Evolutionary conservation across 2,329 filamentous ascomycete species (phyloP).

Genomic region (Botryotinia convoluta): DNA sequence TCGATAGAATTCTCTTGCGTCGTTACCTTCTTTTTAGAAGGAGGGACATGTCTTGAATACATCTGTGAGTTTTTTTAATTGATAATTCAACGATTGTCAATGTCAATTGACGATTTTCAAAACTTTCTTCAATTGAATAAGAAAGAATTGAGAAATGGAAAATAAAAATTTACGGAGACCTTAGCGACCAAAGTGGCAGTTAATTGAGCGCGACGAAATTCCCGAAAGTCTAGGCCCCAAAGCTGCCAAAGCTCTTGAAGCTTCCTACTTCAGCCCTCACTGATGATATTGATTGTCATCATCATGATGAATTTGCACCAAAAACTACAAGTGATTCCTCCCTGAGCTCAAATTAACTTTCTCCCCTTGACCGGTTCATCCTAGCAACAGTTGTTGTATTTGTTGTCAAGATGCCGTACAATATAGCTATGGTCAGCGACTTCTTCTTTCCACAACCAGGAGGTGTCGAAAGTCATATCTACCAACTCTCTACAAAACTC

Average conservation of each 20-base stretch:
- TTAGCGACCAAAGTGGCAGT: background rate
- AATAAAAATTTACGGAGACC: conserved; percentile 23
- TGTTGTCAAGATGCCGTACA: conserved; percentile 47
- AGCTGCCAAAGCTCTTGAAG: background rate
- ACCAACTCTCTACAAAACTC: conserved; percentile 93
- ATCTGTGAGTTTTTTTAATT: conserved; percentile 33
- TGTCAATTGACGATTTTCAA: background rate
- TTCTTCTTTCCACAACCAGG: conserved; percentile 99
- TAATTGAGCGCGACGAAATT: background rate
- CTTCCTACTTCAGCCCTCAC: background rate
- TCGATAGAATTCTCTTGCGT: background rate
- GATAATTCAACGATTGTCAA: background rate
- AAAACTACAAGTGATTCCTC: background rate
- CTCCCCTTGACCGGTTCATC: background rate
- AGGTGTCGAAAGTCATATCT: conserved; percentile 96
- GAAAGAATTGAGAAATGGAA: conserved; percentile 7
- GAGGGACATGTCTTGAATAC: conserved; percentile 37
- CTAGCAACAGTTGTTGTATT: background rate
- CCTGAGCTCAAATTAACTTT: background rate
- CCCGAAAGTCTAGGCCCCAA: background rate
- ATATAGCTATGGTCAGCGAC: conserved; percentile 92
- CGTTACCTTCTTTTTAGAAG: conserved; percentile 29
- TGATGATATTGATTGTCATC: background rate
- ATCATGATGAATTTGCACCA: background rate
- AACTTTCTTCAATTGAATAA: background rate